Percentiles rank a stretch among this genome's conserved stretches.
phyloP scores from a whole-genome alignment of 2,329 filamentous ascomycete species.

The Setomelanomma holmii region DNA sequence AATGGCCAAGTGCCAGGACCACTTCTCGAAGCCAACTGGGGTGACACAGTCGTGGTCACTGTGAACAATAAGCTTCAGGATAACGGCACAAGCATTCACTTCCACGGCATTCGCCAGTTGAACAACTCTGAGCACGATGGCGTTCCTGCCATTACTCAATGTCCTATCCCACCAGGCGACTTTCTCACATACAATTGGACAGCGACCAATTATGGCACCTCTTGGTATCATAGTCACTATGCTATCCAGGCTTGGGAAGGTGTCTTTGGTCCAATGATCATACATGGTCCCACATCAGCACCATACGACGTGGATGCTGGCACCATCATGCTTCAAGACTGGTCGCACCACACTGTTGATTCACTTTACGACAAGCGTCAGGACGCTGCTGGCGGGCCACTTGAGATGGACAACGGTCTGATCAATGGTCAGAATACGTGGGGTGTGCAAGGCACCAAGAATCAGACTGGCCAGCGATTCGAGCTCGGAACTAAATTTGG shows the following conservation, averaged over 20 bases:
- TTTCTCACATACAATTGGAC: constrained; percentile 73
- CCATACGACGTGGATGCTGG: constrained; percentile 50
- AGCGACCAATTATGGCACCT: constrained; percentile 58
- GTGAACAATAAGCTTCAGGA: constrained; percentile 41
- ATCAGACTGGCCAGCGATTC: constrained; percentile 36
- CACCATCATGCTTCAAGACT: constrained; percentile 49
- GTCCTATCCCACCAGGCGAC: constrained; percentile 64
- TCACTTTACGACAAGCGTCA: constrained; percentile 32
- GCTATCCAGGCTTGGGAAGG: constrained; percentile 51
- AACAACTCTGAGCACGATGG: constrained; percentile 75
- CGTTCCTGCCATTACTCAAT: constrained; percentile 74
- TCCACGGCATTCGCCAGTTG: constrained; percentile 56
- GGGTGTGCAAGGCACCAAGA: constrained; percentile 21
- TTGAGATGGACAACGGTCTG: constrained; percentile 47
- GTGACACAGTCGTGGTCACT: constrained; percentile 48
- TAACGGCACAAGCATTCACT: constrained; percentile 50
- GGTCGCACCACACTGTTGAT: constrained; percentile 46
- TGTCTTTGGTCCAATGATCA: constrained; percentile 47
- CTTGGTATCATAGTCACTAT: constrained; percentile 73
- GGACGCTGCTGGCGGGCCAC: constrained; percentile 26
- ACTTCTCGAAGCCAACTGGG: constrained; percentile 66
- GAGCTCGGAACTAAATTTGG: constrained; percentile 44
- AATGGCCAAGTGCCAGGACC: constrained; percentile 67
- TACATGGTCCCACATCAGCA: constrained; percentile 45
- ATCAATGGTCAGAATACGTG: constrained; percentile 53